Evolutionary conservation across 2,329 filamentous ascomycete species (phyloP).

Genomic region (Lecanoromycetidae sp.): DNA sequence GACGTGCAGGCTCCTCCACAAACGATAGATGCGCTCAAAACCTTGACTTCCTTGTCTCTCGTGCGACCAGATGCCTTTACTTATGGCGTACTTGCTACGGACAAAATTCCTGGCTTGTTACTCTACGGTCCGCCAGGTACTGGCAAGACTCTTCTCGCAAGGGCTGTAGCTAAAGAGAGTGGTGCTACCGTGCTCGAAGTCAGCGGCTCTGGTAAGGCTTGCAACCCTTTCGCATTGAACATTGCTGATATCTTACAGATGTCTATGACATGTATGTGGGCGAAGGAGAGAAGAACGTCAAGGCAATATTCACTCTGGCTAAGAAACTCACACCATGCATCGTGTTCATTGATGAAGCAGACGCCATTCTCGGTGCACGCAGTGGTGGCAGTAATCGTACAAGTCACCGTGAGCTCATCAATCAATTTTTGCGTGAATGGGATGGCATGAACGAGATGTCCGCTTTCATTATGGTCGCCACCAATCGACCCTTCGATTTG

Average conservation of each 20-base stretch:
- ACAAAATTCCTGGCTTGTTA: slow-evolving; percentile 80
- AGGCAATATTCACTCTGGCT: slow-evolving; percentile 79
- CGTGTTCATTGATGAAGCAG: slow-evolving; percentile 94
- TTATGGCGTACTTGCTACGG: slow-evolving; percentile 82
- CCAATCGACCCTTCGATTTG: slow-evolving; percentile 87
- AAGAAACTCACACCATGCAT: slow-evolving; percentile 85
- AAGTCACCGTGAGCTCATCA: slow-evolving; percentile 78
- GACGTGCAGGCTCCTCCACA: slow-evolving; percentile 74
- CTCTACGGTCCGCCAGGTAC: slow-evolving; percentile 72
- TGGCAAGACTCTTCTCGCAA: slow-evolving; percentile 52
- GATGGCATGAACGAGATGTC: slow-evolving; percentile 75
- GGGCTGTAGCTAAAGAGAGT: slow-evolving; percentile 52
- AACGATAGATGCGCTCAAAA: slow-evolving; percentile 77
- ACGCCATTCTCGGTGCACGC: slow-evolving; percentile 76
- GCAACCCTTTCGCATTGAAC: background rate
- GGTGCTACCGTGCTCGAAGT: slow-evolving; percentile 68
- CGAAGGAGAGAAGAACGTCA: slow-evolving; percentile 91
- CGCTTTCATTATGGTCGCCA: slow-evolving; percentile 96
- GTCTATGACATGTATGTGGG: slow-evolving; percentile 96
- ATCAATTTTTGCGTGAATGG: slow-evolving; percentile 95
- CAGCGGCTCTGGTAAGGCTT: slow-evolving; percentile 48
- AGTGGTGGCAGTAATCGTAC: slow-evolving; percentile 52
- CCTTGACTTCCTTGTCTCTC: slow-evolving; percentile 76
- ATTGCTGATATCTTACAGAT: slow-evolving; percentile 31
- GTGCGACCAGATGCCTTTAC: slow-evolving; percentile 86